These are phyloP conservation scores for Pseudomonodictys pantanalensis DNA, from an alignment of 495 filamentous ascomycete genomes.

Conservation along the genomic window DNA sequence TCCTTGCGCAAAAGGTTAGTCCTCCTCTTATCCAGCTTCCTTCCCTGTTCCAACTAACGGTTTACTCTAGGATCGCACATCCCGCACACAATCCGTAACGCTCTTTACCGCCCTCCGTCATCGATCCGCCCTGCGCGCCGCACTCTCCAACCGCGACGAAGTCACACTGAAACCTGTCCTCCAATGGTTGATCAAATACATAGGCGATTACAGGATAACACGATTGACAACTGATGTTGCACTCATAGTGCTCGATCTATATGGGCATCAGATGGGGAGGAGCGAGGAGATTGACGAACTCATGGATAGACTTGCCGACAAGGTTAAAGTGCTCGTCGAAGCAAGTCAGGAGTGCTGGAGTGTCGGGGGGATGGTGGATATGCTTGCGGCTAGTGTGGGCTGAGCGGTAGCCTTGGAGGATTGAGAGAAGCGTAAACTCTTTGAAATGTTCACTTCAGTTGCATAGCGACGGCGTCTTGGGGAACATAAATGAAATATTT, in stretches of 20 bases:
- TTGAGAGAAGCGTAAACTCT: background rate
- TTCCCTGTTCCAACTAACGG: background rate
- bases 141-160: constrained; percentile 81
- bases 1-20: constrained; percentile 52
- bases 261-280: constrained; percentile 73
- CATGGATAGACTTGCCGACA: constrained; percentile 60
- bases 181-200: constrained; percentile 74
- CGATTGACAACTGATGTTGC: constrained; percentile 73
- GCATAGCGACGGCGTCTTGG: constrained; percentile 28
- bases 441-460: background rate
- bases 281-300: constrained; percentile 67
- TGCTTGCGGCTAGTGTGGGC: constrained; percentile 54
- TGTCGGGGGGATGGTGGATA: constrained; percentile 80
- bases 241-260: constrained; percentile 79
- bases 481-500: background rate
- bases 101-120: constrained; percentile 80
- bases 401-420: background rate
- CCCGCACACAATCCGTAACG: constrained; percentile 54
- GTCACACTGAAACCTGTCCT: constrained; percentile 75
- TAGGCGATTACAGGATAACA: constrained; percentile 75
- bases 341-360: constrained; percentile 72
- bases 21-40: constrained; percentile 2
- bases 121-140: constrained; percentile 78
- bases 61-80: constrained; percentile 12
- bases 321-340: constrained; percentile 75